phyloP scores from a whole-genome alignment of 163 green algal species.

The Scenedesmus sp. region DNA sequence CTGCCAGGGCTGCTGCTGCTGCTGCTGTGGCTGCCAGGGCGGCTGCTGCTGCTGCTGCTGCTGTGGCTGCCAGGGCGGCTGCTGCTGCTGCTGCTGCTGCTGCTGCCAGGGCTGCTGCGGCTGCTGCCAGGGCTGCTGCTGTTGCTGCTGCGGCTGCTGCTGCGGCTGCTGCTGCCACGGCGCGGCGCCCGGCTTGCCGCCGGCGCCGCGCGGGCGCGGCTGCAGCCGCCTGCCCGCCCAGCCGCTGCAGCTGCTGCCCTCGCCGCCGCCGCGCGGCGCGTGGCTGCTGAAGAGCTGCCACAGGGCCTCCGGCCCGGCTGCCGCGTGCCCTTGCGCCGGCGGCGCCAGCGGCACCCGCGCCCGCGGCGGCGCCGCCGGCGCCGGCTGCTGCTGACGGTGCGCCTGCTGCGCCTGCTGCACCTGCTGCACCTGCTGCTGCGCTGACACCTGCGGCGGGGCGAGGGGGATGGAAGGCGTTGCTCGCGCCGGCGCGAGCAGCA shows the following conservation, averaged over 20 bases:
- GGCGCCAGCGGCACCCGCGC: not conserved
- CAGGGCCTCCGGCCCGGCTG: not conserved
- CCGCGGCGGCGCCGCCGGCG: not conserved
- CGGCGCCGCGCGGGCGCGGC: not conserved
- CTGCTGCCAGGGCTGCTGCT: slow-evolving; percentile 18
- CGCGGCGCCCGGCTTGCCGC: not conserved
- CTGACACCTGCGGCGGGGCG: not conserved
- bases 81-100: not conserved
- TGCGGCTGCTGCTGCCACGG: slow-evolving; percentile 12
- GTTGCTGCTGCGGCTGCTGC: slow-evolving; percentile 17
- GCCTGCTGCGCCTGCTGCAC: not conserved
- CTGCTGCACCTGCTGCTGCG: not conserved
- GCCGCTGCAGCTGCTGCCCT: slow-evolving; percentile 2
- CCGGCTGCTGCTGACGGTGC: not conserved
- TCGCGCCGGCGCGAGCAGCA: not conserved
- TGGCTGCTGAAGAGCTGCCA: not conserved
- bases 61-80: not conserved
- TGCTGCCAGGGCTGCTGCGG: not conserved
- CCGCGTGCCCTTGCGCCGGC: no score
- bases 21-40: not conserved
- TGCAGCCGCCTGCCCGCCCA: slow-evolving; percentile 24
- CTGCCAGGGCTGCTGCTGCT: not conserved
- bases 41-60: not conserved
- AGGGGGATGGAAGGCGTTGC: not conserved
- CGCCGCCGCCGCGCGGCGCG: not conserved